phyloP scores from a whole-genome alignment of 1,284 basidiomycete genomes.

The Anthracocystis walkeri region DNA sequence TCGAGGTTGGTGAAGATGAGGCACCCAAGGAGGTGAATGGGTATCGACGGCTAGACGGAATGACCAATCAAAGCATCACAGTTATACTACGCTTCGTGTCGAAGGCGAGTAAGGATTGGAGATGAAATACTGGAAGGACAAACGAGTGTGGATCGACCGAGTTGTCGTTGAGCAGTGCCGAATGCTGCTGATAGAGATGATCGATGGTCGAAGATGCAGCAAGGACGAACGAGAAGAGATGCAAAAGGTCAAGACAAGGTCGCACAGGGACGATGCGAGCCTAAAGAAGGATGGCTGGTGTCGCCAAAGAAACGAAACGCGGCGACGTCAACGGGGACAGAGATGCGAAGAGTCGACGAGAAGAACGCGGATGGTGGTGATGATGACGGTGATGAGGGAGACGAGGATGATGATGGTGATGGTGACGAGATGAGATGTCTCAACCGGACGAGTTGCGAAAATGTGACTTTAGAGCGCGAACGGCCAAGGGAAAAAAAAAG shows the following conservation, averaged over 20 bases:
- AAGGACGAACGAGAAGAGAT: conserved; percentile 9
- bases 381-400: neutral
- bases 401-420: neutral
- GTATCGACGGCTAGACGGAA: neutral
- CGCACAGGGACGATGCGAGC: conserved; percentile 2
- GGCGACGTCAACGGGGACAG: neutral
- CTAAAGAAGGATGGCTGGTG: neutral
- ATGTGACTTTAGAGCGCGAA: conserved; percentile 7
- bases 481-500: neutral
- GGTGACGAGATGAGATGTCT: conserved; percentile 4
- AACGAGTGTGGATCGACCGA: conserved; percentile 17
- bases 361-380: neutral
- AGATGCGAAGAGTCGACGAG: neutral
- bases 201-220: neutral
- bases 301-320: conserved; percentile 2
- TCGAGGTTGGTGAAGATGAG: neutral
- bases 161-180: neutral
- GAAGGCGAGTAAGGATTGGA: neutral
- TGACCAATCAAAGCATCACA: conserved; percentile 23
- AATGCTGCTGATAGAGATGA: neutral
- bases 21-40: neutral
- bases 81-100: neutral
- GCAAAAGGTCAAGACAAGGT: conserved; percentile 4
- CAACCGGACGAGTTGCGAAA: conserved; percentile 6
- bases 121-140: neutral